These are phyloP conservation scores for Cercospora zeae-maydis DNA, from an alignment of 2,329 filamentous ascomycete genomes.

Conservation along the genomic window DNA sequence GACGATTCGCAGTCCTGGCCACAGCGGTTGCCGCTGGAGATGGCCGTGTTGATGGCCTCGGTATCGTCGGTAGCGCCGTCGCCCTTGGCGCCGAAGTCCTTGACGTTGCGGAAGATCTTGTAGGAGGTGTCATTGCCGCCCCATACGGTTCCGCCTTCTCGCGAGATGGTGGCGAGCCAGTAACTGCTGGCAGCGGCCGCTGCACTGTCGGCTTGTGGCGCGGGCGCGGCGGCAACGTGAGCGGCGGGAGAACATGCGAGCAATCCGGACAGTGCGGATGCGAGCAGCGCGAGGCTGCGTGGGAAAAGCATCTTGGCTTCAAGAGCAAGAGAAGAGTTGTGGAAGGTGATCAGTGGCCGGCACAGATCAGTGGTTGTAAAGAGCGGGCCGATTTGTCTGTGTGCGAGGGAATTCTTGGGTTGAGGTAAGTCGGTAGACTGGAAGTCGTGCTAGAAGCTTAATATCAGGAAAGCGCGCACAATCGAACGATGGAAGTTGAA, in stretches of 20 bases:
- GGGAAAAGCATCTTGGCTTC: slow-evolving; percentile 26
- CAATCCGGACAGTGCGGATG: slow-evolving; percentile 32
- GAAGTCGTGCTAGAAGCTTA: slow-evolving; percentile 11
- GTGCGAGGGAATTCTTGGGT: not conserved
- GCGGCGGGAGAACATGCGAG: slow-evolving; percentile 21
- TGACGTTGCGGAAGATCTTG: slow-evolving; percentile 55
- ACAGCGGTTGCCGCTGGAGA: slow-evolving; percentile 86
- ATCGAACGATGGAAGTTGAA: not conserved
- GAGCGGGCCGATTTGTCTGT: not conserved
- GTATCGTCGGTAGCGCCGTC: slow-evolving; percentile 77
- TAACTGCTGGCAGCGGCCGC: slow-evolving; percentile 17
- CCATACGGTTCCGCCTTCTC: slow-evolving; percentile 59
- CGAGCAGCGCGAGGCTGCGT: slow-evolving; percentile 28
- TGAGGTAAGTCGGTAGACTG: not conserved
- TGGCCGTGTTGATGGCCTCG: slow-evolving; percentile 78
- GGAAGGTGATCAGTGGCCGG: slow-evolving; percentile 23
- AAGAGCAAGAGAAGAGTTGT: not conserved
- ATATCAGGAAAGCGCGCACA: slow-evolving; percentile 2
- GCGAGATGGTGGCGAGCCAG: slow-evolving; percentile 27
- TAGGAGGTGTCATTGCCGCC: slow-evolving; percentile 66
- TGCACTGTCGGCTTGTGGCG: slow-evolving; percentile 8
- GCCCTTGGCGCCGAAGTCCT: slow-evolving; percentile 45
- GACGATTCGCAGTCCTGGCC: slow-evolving; percentile 76
- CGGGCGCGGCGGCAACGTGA: slow-evolving; percentile 19
- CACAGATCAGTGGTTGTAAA: slow-evolving; percentile 18